These are phyloP conservation scores for Breviolum minutum DNA, from an alignment of 73 alveolate genomes.

Conservation along the genomic window DNA sequence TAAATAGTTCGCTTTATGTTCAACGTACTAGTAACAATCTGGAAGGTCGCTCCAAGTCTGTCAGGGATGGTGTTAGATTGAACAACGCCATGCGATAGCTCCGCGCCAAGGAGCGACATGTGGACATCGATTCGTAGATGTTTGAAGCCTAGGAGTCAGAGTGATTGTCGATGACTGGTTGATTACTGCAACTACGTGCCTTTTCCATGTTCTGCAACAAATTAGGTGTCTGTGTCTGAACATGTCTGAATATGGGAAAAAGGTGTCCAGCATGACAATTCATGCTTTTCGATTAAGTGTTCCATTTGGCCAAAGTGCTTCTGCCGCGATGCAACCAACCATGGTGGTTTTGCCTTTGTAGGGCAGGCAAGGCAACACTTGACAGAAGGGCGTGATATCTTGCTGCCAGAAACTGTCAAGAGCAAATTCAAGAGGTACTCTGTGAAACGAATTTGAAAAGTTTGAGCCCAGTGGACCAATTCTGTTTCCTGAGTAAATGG, in stretches of 20 bases:
- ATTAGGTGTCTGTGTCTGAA: no score
- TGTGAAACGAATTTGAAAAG: not conserved
- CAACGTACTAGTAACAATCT: constrained; percentile 11
- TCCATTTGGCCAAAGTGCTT: not conserved
- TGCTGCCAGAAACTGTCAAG: not conserved
- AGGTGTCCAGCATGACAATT: no score
- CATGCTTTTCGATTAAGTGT: no score
- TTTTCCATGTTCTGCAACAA: no score
- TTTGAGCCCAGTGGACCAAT: not conserved
- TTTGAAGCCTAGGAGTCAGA: constrained; percentile 96
- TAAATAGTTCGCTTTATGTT: no score
- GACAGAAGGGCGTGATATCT: not conserved
- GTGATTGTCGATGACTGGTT: no score
- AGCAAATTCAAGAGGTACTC: not conserved
- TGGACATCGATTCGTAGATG: constrained; percentile 97
- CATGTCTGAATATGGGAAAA: no score
- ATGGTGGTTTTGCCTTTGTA: constrained; percentile 97
- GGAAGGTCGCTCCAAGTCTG: not conserved
- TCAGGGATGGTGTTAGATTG: not conserved
- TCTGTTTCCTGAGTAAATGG: not conserved
- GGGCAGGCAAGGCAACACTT: not conserved
- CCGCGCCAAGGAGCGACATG: constrained; percentile 96
- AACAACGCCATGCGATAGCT: no score
- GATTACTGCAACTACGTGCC: no score
- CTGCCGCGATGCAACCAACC: constrained; percentile 98